A percentile compares a stretch with the other conserved stretches of the same genome.
phyloP scores from a whole-genome alignment of 2,329 filamentous ascomycete genomes.

The Neoascochyta sp. region DNA sequence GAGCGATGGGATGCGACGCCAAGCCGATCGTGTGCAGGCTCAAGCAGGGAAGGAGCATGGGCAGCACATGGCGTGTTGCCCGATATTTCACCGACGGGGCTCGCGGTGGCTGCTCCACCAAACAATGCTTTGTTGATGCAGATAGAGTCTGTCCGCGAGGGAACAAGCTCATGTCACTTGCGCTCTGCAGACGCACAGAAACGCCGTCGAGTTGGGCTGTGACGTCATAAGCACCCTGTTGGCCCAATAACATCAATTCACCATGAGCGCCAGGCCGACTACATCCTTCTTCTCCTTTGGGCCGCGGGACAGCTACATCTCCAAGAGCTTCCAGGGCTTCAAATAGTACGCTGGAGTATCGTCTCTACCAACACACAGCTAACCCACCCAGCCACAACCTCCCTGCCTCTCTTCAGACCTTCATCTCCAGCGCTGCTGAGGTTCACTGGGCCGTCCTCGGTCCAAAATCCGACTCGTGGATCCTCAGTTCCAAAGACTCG shows the following conservation, averaged over 20 bases:
- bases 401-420: slow-evolving; percentile 22
- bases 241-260: slow-evolving; percentile 26
- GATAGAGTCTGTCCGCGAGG: too few species aligned
- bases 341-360: slow-evolving; percentile 29
- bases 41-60: slow-evolving; percentile 30
- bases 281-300: slow-evolving; percentile 37
- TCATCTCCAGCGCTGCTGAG: slow-evolving; percentile 26
- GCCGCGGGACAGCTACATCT: slow-evolving; percentile 31
- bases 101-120: slow-evolving; percentile 9
- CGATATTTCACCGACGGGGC: too few species aligned
- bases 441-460: slow-evolving; percentile 34
- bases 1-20: slow-evolving; percentile 17
- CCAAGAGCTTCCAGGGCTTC: slow-evolving; percentile 28
- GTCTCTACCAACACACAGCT: background rate
- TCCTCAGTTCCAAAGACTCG: slow-evolving; percentile 30
- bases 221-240: slow-evolving; percentile 24
- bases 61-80: too few species aligned
- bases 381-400: slow-evolving; percentile 24
- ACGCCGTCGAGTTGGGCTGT: slow-evolving; percentile 2
- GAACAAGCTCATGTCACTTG: too few species aligned
- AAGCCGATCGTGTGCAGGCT: slow-evolving; percentile 31
- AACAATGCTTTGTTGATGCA: too few species aligned
- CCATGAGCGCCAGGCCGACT: slow-evolving; percentile 24
- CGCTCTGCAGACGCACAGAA: too few species aligned
- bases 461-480: slow-evolving; percentile 29